phyloP scores from a whole-genome alignment of 2,329 filamentous ascomycete species.

The Exophiala aquamarina region DNA sequence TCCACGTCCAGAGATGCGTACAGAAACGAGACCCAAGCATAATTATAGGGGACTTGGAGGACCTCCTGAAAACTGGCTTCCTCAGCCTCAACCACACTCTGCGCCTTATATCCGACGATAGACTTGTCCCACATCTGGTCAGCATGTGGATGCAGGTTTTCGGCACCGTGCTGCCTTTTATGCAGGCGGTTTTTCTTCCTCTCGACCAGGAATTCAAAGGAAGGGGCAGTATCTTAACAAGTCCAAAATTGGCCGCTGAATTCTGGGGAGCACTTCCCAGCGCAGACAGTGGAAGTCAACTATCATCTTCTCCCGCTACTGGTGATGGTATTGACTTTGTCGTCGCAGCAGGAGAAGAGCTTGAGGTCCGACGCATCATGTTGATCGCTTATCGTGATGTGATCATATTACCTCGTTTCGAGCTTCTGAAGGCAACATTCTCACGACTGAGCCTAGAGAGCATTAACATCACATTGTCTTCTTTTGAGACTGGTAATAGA shows the following conservation, averaged over 20 bases:
- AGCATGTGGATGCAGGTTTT: constrained; percentile 95
- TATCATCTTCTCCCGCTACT: constrained; percentile 32
- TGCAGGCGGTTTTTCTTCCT: constrained; percentile 92
- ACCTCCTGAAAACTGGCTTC: constrained; percentile 72
- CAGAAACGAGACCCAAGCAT: constrained; percentile 59
- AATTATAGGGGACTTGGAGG: constrained; percentile 63
- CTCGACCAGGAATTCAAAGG: constrained; percentile 92
- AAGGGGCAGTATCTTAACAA: constrained; percentile 72
- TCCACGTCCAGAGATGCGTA: constrained; percentile 64
- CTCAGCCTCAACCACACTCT: constrained; percentile 81
- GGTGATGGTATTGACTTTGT: constrained; percentile 25
- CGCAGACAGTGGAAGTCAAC: constrained; percentile 34
- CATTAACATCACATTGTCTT: constrained; percentile 54
- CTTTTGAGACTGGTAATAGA: constrained; percentile 34
- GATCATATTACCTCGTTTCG: constrained; percentile 84
- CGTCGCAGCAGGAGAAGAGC: constrained; percentile 54
- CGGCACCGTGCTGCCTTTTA: constrained; percentile 83
- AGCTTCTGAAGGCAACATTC: constrained; percentile 84
- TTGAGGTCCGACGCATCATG: constrained; percentile 87
- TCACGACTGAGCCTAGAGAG: constrained; percentile 85
- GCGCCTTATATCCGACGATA: constrained; percentile 75
- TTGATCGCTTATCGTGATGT: constrained; percentile 85
- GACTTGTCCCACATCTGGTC: constrained; percentile 84
- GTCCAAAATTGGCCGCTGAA: constrained; percentile 72
- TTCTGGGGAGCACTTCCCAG: constrained; percentile 79